Conservation (phyloP, 176 grass and related monocot species). For the Raddia distichophylla region DNA sequence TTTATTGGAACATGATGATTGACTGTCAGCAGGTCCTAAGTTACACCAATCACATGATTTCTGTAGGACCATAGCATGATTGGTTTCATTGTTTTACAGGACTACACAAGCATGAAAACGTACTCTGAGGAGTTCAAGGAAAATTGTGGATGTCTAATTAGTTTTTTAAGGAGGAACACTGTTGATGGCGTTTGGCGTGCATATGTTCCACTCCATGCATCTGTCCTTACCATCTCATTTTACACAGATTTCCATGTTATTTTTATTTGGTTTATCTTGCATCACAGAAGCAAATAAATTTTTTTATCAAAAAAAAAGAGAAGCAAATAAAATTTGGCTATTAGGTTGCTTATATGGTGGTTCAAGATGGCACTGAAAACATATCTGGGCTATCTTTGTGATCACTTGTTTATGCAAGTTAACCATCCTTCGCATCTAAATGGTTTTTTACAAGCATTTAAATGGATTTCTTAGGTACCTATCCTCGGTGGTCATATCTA, state of each 20-base stretch:
- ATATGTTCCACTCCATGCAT: background rate
- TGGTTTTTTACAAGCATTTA: background rate
- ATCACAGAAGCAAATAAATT: constrained; percentile 19
- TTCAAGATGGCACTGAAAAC: background rate
- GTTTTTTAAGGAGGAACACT: no score
- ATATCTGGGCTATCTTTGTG: background rate
- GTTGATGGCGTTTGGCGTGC: no score
- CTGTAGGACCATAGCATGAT: background rate
- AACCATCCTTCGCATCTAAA: constrained; percentile 19
- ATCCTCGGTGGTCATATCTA: constrained; percentile 70
- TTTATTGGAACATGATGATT: constrained; percentile 35
- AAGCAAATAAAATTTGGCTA: background rate
- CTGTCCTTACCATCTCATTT: background rate
- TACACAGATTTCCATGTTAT: constrained; percentile 13
- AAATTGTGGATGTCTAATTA: background rate
- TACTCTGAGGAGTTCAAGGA: background rate
- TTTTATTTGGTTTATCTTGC: constrained; percentile 28
- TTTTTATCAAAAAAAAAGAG: background rate
- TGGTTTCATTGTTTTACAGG: constrained; percentile 1
- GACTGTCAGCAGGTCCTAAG: constrained; percentile 9
- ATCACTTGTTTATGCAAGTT: constrained; percentile 5
- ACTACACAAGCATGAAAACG: background rate
- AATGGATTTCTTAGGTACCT: constrained; percentile 52
- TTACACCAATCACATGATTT: constrained; percentile 27
- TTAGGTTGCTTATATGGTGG: background rate